Evolutionary conservation across 1,139 yeast genomes (phyloP).

Genomic region (Suhomyces anneliseae): DNA sequence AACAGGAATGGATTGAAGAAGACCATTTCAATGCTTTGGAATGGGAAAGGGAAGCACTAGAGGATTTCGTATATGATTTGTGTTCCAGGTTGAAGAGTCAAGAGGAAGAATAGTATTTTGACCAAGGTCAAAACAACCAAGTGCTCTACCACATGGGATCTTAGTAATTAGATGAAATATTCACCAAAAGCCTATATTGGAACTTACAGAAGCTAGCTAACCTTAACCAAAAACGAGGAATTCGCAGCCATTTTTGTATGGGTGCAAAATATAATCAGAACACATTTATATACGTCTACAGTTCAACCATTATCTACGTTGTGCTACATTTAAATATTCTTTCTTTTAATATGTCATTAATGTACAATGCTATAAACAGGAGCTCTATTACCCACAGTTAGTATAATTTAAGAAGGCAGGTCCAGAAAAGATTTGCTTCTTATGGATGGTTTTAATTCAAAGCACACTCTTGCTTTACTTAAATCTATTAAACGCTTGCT

Average conservation of each 20-base stretch:
- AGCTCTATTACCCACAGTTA: neutral
- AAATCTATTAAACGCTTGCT: slow-evolving; percentile 61
- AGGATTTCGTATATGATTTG: slow-evolving; percentile 9
- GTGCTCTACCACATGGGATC: too few species aligned
- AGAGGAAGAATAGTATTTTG: neutral
- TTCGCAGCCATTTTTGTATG: neutral
- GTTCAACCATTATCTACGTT: slow-evolving; percentile 1
- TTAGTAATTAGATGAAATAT: too few species aligned
- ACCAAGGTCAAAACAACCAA: neutral
- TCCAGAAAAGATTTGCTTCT: too few species aligned
- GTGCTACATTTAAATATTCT: neutral
- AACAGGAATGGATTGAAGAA: slow-evolving; percentile 11
- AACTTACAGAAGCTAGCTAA: too few species aligned
- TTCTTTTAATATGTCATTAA: neutral
- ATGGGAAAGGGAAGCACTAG: slow-evolving; percentile 27
- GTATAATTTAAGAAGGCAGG: neutral
- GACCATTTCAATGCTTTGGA: slow-evolving; percentile 19
- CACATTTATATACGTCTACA: neutral
- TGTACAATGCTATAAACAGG: neutral
- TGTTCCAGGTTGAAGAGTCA: neutral
- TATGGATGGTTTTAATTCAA: too few species aligned
- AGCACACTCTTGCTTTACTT: slow-evolving; percentile 18
- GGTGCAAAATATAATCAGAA: neutral
- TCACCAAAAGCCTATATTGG: too few species aligned
- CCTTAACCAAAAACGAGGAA: neutral